These are phyloP conservation scores for Citrullus amarus DNA, from an alignment of 306 rosid genomes.

Conservation along the genomic window DNA sequence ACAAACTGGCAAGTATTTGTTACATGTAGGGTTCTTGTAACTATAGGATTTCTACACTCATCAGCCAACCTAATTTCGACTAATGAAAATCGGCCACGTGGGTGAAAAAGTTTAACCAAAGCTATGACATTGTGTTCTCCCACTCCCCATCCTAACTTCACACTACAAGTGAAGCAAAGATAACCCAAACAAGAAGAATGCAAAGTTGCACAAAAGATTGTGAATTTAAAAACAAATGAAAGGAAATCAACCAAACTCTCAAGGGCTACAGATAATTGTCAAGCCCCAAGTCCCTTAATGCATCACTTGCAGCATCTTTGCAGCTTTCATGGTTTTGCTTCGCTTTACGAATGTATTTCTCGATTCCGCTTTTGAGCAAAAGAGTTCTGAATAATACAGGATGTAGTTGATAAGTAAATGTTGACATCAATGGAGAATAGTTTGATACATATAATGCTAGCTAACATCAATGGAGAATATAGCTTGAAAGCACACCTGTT, in stretches of 20 bases:
- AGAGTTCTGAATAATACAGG: constrained; percentile 40
- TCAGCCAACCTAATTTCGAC: not conserved
- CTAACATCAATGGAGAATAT: not conserved
- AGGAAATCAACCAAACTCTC: not conserved
- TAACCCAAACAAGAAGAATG: not conserved
- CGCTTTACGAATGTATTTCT: constrained; percentile 60
- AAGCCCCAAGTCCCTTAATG: constrained; percentile 75
- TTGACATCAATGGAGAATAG: not conserved
- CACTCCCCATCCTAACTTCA: not conserved
- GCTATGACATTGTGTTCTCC: not conserved
- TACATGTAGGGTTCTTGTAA: not conserved
- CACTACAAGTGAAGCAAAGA: not conserved
- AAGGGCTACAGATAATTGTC: constrained; percentile 38
- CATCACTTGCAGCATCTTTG: constrained; percentile 86
- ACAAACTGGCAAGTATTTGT: not conserved
- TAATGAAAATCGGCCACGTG: not conserved
- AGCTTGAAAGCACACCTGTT: constrained; percentile 44
- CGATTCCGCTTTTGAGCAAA: constrained; percentile 60
- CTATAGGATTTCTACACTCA: not conserved
- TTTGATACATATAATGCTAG: not conserved
- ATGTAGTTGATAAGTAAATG: not conserved
- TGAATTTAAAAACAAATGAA: not conserved
- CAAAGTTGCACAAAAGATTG: not conserved
- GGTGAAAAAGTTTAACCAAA: not conserved
- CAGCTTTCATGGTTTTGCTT: constrained; percentile 68